Conservation (phyloP, 768 basidiomycete genomes). For the Russula virescens region DNA sequence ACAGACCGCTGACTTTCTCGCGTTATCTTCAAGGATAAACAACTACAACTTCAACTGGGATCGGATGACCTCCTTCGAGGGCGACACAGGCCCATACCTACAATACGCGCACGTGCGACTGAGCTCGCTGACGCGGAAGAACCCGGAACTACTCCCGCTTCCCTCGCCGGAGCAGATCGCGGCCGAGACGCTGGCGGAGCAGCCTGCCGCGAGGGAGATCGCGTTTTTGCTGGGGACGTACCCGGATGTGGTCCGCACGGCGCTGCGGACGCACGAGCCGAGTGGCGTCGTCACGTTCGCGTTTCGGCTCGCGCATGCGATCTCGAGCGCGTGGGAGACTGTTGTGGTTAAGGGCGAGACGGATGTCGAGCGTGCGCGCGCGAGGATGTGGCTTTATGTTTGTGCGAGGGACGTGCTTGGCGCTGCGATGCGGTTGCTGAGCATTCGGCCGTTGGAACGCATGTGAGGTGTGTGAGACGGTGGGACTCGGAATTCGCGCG, state of each 20-base stretch:
- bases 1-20: background rate
- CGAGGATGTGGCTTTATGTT: slow-evolving; percentile 84
- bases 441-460: no score
- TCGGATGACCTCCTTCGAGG: slow-evolving; percentile 92
- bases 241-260: slow-evolving; percentile 50
- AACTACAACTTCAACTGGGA: slow-evolving; percentile 96
- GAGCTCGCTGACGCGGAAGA: slow-evolving; percentile 86
- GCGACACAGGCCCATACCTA: slow-evolving; percentile 92
- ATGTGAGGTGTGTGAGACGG: no score
- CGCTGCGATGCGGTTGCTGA: no score
- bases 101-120: slow-evolving; percentile 96
- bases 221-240: slow-evolving; percentile 82
- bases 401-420: slow-evolving; percentile 64
- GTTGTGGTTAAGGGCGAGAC: slow-evolving; percentile 80
- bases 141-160: slow-evolving; percentile 78
- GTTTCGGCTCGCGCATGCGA: slow-evolving; percentile 81
- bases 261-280: slow-evolving; percentile 50
- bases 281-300: slow-evolving; percentile 87
- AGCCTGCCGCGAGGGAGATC: slow-evolving; percentile 75
- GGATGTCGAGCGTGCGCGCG: slow-evolving; percentile 70
- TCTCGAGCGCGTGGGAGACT: slow-evolving; percentile 88
- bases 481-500: no score
- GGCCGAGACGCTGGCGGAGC: slow-evolving; percentile 58
- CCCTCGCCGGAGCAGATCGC: slow-evolving; percentile 65
- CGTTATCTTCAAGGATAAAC: slow-evolving; percentile 59